Percentiles rank a stretch among this genome's conserved stretches.
Conservation (phyloP, 768 basidiomycete genomes). For the Chiua virens region DNA sequence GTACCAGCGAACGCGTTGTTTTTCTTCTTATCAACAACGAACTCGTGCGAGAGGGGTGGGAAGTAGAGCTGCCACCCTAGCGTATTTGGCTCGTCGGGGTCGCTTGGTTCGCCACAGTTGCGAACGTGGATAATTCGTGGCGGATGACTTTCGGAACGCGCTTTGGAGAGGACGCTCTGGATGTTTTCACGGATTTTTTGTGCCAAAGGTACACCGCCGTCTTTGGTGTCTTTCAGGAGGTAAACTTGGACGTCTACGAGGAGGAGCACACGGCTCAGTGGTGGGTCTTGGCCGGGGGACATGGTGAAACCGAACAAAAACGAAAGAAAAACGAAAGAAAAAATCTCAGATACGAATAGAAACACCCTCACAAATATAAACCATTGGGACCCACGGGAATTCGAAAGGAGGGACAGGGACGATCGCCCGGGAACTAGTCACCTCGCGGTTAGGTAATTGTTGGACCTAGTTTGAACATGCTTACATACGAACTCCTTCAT, state of each 20-base stretch:
- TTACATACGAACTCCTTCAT: slow-evolving; percentile 8
- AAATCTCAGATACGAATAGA: background rate
- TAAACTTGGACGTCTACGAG: slow-evolving; percentile 57
- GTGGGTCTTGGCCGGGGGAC: slow-evolving; percentile 19
- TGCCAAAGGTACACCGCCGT: slow-evolving; percentile 55
- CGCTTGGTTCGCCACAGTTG: slow-evolving; percentile 60
- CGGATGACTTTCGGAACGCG: slow-evolving; percentile 46
- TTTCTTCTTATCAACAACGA: slow-evolving; percentile 63
- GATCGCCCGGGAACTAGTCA: background rate
- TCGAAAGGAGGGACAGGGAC: background rate
- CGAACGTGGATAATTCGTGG: slow-evolving; percentile 68
- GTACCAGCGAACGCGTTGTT: slow-evolving; percentile 73
- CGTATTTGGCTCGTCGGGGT: slow-evolving; percentile 56
- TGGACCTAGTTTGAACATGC: slow-evolving; percentile 4
- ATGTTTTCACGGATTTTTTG: slow-evolving; percentile 47
- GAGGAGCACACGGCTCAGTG: slow-evolving; percentile 51
- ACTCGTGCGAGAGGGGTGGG: slow-evolving; percentile 48
- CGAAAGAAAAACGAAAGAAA: background rate
- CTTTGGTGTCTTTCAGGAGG: slow-evolving; percentile 47
- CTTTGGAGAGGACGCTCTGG: slow-evolving; percentile 45
- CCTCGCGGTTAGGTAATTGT: background rate
- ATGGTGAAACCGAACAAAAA: slow-evolving; percentile 9
- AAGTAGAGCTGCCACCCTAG: slow-evolving; percentile 65
- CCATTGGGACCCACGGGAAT: background rate
- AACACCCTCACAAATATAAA: slow-evolving; percentile 15